These are phyloP conservation scores for Blastobotrys peoriensis DNA, from an alignment of 805 yeast species.

Conservation along the genomic window DNA sequence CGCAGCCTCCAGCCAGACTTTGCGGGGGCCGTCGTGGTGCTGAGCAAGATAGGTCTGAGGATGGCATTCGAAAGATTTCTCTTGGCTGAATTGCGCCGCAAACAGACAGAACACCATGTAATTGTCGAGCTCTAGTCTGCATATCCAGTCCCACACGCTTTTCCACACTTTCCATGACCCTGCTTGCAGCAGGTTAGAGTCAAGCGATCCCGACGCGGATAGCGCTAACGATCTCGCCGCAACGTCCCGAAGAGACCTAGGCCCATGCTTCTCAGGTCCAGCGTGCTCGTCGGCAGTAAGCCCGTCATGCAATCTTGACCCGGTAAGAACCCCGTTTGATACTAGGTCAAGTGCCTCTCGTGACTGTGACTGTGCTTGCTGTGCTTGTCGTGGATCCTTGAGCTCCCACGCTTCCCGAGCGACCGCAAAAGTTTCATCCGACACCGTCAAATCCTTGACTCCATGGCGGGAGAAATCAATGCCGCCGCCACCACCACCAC, in stretches of 20 bases:
- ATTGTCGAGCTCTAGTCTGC: slow-evolving; percentile 14
- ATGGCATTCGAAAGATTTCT: slow-evolving; percentile 13
- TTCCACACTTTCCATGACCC: slow-evolving; percentile 15
- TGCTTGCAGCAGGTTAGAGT: slow-evolving; percentile 1
- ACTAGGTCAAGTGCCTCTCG: too few relatives aligned
- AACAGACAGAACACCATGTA: slow-evolving; percentile 14
- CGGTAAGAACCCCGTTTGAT: too few relatives aligned
- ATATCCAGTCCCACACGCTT: slow-evolving; percentile 15
- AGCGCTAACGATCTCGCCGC: neutral
- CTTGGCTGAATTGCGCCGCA: slow-evolving; percentile 7
- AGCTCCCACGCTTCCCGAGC: too few relatives aligned
- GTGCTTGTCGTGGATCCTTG: too few relatives aligned
- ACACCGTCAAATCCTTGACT: too few relatives aligned
- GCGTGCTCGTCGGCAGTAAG: too few relatives aligned
- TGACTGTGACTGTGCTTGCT: too few relatives aligned
- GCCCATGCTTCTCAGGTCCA: too few relatives aligned
- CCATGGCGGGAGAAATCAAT: too few relatives aligned
- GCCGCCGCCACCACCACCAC: too few relatives aligned
- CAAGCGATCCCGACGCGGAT: neutral
- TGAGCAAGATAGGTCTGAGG: neutral
- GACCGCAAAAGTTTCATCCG: too few relatives aligned
- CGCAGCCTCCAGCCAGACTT: neutral
- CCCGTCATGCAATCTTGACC: too few relatives aligned
- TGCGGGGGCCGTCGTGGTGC: neutral
- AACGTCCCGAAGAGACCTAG: slow-evolving; percentile 1